Conservation (phyloP, 331 rosid genomes). For the Ulmus americana region DNA sequence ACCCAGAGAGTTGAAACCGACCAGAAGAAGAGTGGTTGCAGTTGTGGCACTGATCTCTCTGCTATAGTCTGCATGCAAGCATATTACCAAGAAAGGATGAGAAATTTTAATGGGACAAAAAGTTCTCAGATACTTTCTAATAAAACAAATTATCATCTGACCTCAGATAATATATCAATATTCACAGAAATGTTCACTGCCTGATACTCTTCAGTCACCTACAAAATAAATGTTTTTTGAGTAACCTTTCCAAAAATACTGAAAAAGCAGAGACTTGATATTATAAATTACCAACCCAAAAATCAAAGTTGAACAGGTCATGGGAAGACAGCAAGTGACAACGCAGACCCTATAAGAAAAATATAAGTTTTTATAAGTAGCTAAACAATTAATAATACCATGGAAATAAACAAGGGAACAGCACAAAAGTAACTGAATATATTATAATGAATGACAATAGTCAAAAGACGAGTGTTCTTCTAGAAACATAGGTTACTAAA, state of each 20-base stretch:
- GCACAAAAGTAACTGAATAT: background rate
- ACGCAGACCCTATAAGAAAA: conserved; percentile 80
- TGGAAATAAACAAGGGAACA: background rate
- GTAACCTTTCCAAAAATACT: conserved; percentile 29
- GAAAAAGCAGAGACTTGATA: conserved; percentile 27
- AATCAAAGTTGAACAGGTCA: conserved; percentile 93
- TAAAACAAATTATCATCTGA: conserved; percentile 28
- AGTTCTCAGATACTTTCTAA: conserved; percentile 20
- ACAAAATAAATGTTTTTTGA: conserved; percentile 38
- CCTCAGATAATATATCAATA: conserved; percentile 55
- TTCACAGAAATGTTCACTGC: conserved; percentile 94
- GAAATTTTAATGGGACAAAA: background rate
- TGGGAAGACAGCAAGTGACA: conserved; percentile 82
- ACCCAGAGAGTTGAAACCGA: conserved; percentile 45
- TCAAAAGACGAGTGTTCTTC: background rate
- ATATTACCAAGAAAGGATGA: conserved; percentile 13
- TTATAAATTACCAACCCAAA: conserved; percentile 65
- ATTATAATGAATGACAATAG: background rate
- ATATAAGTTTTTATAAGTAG: conserved; percentile 1
- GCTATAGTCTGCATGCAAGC: conserved; percentile 53
- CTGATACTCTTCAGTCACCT: conserved; percentile 93
- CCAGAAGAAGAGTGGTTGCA: conserved; percentile 79
- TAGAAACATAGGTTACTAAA: no score
- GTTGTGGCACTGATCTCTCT: conserved; percentile 63
- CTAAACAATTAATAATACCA: background rate